Conservation (phyloP, 2,329 filamentous ascomycete genomes). For the Basipetospora chlamydospora region DNA sequence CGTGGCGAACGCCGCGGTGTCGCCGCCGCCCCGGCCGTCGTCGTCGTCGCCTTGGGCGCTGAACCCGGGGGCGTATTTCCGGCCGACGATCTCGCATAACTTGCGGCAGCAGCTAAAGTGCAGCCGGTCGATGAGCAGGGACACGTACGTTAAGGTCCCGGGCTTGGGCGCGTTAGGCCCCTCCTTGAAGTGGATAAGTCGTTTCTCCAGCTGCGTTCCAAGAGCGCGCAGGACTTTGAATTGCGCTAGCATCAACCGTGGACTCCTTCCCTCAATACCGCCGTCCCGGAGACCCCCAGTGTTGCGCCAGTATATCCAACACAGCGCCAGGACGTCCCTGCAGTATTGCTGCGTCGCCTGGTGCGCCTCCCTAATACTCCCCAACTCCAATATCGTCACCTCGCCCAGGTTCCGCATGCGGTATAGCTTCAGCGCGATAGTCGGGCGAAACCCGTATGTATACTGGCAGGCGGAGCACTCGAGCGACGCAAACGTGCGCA, state of each 20-base stretch:
- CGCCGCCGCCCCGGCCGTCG: too few relatives aligned
- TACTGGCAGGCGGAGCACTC: constrained; percentile 11
- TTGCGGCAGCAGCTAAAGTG: constrained; percentile 1
- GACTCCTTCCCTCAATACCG: too few relatives aligned
- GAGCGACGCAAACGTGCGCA: constrained; percentile 11
- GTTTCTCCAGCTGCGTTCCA: neutral
- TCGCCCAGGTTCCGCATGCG: neutral
- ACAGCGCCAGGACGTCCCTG: neutral
- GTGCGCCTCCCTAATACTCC: constrained; percentile 1
- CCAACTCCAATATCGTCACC: neutral
- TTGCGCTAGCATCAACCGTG: too few relatives aligned
- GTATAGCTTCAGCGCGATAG: constrained; percentile 3
- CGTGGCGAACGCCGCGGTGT: neutral
- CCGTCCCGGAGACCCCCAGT: too few relatives aligned
- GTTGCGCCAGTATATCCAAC: too few relatives aligned
- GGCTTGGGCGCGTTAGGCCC: neutral
- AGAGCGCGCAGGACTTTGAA: too few relatives aligned
- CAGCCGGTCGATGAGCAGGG: constrained; percentile 4
- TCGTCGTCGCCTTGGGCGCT: neutral
- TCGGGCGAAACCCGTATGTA: constrained; percentile 10
- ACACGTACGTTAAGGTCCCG: neutral
- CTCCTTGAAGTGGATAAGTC: constrained; percentile 1
- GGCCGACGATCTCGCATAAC: neutral
- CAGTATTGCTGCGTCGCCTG: neutral
- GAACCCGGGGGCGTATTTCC: neutral